Evolutionary conservation across 768 basidiomycete genomes (phyloP), one percentile per base, ranked within the genome.

Genomic region (Omphalotus guepiniiformis): DNA sequence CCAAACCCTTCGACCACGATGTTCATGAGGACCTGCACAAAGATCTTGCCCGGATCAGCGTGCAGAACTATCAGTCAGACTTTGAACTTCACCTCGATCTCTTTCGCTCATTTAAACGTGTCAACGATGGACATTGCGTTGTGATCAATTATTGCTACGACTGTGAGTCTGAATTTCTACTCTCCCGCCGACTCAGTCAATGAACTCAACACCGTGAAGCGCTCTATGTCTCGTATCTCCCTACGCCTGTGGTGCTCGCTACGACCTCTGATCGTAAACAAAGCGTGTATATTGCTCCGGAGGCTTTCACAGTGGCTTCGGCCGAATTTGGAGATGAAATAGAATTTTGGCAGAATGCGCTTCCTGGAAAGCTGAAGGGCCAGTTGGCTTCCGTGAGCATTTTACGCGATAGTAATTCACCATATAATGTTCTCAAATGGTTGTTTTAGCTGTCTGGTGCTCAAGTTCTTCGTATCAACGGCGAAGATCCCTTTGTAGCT

Each of bases 81-180:
- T 77, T 76, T 50, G 74, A 78, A 51, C 67, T 80, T 34, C 80
- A 82, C 56, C 53, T 79, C 26, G 79, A 79, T 53, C 58, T 82
- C 11, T 79, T 73, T 27, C 65, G 70, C 15, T 66, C 80, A 1
- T 66, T 81, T 49, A 79, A 78, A 55, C 66, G 75, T 7, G 64
- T 79, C 27, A 75, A 78, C 49, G 81, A 83, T 54, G 80, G 80
- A 0, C 81, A 82, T 56, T 78, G 76, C 56, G 70, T 73, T 8
- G 76, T 76, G 62, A 66, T 77, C 22, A 79, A 80, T 55, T 54
- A 63, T 19, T 83, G 80, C 58, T 82, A 74, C 58, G 79, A 80
- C 52, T 68, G 73, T 73, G 55, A 55, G 68, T 57, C 26, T 36
- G 13, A n/a, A n/a, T n/a, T n/a, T n/a, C n/a, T n/a, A n/a, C n/a